Evolutionary conservation across 75 land plant species (phyloP).

Genomic region (Chamaecyparis obtusa): DNA sequence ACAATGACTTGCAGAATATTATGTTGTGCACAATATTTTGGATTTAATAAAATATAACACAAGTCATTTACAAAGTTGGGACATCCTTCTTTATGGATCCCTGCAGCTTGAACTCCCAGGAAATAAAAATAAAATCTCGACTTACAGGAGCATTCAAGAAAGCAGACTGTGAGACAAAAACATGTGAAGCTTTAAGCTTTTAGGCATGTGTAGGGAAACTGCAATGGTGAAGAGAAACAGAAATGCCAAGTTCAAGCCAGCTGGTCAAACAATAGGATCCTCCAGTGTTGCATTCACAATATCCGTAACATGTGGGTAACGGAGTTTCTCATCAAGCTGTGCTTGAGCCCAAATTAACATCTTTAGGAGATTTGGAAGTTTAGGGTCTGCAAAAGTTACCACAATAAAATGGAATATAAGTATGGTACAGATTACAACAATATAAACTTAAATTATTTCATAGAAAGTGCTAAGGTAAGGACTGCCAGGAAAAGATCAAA

Average conservation of each 20-base stretch:
- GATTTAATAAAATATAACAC: background rate
- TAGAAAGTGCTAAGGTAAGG: background rate
- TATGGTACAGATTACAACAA: background rate
- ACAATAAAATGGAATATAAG: conserved; percentile 7
- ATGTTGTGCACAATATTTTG: background rate
- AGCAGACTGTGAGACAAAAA: background rate
- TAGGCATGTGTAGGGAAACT: background rate
- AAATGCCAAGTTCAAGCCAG: conserved; percentile 1
- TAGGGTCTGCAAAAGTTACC: conserved; percentile 30
- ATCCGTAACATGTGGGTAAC: conserved; percentile 44
- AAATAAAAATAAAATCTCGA: conserved; percentile 3
- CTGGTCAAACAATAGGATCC: conserved; percentile 24
- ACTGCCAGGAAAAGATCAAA: background rate
- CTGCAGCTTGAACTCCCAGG: background rate
- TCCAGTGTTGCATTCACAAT: conserved; percentile 38
- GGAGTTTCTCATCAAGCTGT: conserved; percentile 44
- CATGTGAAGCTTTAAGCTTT: background rate
- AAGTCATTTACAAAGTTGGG: conserved; percentile 8
- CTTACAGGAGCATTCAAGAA: background rate
- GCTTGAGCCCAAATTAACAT: conserved; percentile 53
- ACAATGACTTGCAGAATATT: background rate
- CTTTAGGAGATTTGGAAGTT: conserved; percentile 43
- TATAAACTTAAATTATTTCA: background rate
- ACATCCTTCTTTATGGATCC: background rate
- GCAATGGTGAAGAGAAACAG: background rate